These are phyloP conservation scores for Colletotrichum spaethianum DNA, from an alignment of 2,329 filamentous ascomycete genomes.

Conservation along the genomic window DNA sequence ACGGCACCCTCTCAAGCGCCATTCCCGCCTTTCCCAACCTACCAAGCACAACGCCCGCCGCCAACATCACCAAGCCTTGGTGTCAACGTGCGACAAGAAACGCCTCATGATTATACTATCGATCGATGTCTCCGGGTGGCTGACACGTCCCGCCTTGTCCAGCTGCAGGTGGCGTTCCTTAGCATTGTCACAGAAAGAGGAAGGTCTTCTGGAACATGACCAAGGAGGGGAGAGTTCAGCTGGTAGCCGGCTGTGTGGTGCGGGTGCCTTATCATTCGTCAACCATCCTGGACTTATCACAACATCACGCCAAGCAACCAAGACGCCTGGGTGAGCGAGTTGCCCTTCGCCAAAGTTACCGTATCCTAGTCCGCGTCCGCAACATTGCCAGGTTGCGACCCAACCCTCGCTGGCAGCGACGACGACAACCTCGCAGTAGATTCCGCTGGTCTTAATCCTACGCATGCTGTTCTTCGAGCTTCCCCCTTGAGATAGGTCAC, in stretches of 20 bases:
- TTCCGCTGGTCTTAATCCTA: background rate
- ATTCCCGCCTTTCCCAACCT: background rate
- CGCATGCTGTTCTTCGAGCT: slow-evolving; percentile 5
- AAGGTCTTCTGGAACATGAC: slow-evolving; percentile 18
- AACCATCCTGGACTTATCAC: slow-evolving; percentile 31
- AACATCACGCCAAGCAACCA: slow-evolving; percentile 31
- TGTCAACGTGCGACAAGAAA: background rate
- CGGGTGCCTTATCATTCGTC: slow-evolving; percentile 12
- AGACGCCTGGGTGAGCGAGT: slow-evolving; percentile 7
- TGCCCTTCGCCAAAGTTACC: background rate
- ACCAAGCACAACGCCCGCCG: background rate
- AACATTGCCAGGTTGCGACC: background rate
- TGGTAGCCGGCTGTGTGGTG: background rate
- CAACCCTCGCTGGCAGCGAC: slow-evolving; percentile 5
- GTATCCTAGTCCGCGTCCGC: background rate
- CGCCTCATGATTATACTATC: slow-evolving; percentile 5
- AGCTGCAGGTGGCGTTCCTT: slow-evolving; percentile 19
- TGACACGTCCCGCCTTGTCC: slow-evolving; percentile 15
- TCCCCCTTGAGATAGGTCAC: slow-evolving; percentile 6
- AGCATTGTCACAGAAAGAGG: slow-evolving; percentile 10
- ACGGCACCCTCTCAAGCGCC: background rate
- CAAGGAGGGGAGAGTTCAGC: background rate
- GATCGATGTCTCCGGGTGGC: slow-evolving; percentile 6
- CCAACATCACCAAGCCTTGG: background rate
- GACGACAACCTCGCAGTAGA: slow-evolving; percentile 6